These are phyloP conservation scores for Lepidium didymum DNA, from an alignment of 345 rosid species.

Conservation along the genomic window DNA sequence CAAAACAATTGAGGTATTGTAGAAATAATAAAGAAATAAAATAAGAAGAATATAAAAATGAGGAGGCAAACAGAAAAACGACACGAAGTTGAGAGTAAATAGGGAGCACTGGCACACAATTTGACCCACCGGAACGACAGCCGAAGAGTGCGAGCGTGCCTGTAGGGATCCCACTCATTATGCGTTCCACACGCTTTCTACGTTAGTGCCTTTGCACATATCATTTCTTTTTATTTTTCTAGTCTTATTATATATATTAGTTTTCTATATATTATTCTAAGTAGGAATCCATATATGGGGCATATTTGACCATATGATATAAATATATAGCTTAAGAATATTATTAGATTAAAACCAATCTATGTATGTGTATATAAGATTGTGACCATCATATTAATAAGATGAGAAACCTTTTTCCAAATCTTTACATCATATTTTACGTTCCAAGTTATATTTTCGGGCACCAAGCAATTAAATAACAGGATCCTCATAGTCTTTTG, in stretches of 20 bases:
- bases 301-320: too few species aligned
- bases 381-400: too few species aligned
- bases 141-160: constrained; percentile 26
- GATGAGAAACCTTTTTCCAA: too few species aligned
- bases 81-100: constrained; percentile 24
- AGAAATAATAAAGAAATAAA: neutral
- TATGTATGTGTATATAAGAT: too few species aligned
- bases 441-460: constrained; percentile 7
- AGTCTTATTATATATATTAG: neutral
- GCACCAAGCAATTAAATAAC: neutral
- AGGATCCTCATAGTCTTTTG: neutral
- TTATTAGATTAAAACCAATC: too few species aligned
- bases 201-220: constrained; percentile 31
- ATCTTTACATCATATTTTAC: too few species aligned
- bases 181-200: constrained; percentile 37
- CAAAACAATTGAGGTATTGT: constrained; percentile 16
- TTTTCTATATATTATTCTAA: neutral
- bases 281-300: constrained; percentile 20
- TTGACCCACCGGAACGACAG: constrained; percentile 32
- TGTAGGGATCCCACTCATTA: constrained; percentile 27
- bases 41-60: neutral
- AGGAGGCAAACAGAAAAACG: neutral
- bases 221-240: constrained; percentile 1
- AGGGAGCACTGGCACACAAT: constrained; percentile 24
- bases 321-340: too few species aligned